Conservation (phyloP, 2,329 filamentous ascomycete species). For the Lasiodiplodia sp. region DNA sequence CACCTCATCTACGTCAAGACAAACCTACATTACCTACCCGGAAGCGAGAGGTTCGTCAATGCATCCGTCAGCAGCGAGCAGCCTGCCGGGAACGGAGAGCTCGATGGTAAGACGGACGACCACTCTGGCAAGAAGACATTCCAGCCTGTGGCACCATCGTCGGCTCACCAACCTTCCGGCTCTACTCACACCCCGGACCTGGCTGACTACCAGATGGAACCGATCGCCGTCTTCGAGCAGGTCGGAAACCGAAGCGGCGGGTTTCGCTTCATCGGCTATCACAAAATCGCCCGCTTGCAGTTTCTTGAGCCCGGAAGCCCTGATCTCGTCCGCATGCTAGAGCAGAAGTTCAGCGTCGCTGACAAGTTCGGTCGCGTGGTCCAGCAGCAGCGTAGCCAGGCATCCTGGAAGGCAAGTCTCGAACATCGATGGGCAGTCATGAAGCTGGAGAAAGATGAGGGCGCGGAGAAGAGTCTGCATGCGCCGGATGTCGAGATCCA, state of each 20-base stretch:
- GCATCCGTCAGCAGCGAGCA: background rate
- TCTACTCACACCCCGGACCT: background rate
- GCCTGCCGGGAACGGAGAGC: background rate
- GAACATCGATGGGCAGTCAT: slow-evolving; percentile 40
- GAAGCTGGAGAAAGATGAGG: slow-evolving; percentile 38
- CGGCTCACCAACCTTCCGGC: background rate
- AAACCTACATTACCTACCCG: slow-evolving; percentile 38
- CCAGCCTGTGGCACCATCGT: background rate
- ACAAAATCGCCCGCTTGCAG: slow-evolving; percentile 35
- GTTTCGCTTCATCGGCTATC: slow-evolving; percentile 38
- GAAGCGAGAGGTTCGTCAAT: slow-evolving; percentile 2
- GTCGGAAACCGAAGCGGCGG: background rate
- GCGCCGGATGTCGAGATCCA: slow-evolving; percentile 34
- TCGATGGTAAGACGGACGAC: background rate
- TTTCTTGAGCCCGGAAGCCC: slow-evolving; percentile 36
- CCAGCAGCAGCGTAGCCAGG: slow-evolving; percentile 31
- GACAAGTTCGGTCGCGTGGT: slow-evolving; percentile 33
- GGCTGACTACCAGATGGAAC: background rate
- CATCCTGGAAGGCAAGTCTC: slow-evolving; percentile 38
- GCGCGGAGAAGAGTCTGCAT: slow-evolving; percentile 35
- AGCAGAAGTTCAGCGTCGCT: slow-evolving; percentile 39
- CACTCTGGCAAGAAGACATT: background rate
- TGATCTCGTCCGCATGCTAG: slow-evolving; percentile 38
- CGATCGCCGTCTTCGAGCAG: slow-evolving; percentile 40
- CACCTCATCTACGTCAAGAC: slow-evolving; percentile 41